Evolutionary conservation across 768 basidiomycete species (phyloP).

Genomic region (Collybiopsis luxurians): DNA sequence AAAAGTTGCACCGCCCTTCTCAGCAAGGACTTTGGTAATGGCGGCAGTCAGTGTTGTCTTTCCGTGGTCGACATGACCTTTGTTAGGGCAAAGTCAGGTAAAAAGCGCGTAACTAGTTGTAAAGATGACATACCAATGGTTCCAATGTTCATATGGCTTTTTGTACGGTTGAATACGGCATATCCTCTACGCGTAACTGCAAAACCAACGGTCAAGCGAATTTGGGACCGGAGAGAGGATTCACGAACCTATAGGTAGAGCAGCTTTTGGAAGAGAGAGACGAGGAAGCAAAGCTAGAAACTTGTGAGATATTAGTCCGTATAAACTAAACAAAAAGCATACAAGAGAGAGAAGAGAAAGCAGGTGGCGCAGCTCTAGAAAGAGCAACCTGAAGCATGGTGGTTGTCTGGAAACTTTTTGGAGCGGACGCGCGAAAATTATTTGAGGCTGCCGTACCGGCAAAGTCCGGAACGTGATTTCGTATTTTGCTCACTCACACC

Average conservation of each 20-base stretch:
- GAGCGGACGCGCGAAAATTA: background rate
- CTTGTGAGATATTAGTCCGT: background rate
- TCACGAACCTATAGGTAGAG: constrained; percentile 22
- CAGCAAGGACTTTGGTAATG: constrained; percentile 90
- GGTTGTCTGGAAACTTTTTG: constrained; percentile 3
- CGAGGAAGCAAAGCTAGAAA: constrained; percentile 23
- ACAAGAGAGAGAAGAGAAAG: constrained; percentile 47
- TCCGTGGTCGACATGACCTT: constrained; percentile 95
- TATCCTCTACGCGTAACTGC: constrained; percentile 64
- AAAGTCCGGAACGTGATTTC: background rate
- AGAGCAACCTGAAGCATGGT: constrained; percentile 53
- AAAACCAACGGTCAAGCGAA: background rate
- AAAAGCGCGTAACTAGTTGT: constrained; percentile 8
- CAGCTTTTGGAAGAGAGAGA: constrained; percentile 35
- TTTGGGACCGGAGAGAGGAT: constrained; percentile 10
- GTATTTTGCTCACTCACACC: constrained; percentile 18
- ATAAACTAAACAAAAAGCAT: constrained; percentile 10
- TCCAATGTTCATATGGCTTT: constrained; percentile 95
- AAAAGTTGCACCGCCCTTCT: constrained; percentile 76
- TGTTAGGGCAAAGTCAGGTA: constrained; percentile 3
- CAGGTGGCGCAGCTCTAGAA: constrained; percentile 47
- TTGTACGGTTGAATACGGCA: constrained; percentile 74
- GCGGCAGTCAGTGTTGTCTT: constrained; percentile 97
- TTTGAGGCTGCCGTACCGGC: background rate
- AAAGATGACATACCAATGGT: constrained; percentile 66